Evolutionary conservation across 164 flowering plant species (phyloP), one percentile per base, ranked within the genome.

Genomic region (Echeveria elegans): DNA sequence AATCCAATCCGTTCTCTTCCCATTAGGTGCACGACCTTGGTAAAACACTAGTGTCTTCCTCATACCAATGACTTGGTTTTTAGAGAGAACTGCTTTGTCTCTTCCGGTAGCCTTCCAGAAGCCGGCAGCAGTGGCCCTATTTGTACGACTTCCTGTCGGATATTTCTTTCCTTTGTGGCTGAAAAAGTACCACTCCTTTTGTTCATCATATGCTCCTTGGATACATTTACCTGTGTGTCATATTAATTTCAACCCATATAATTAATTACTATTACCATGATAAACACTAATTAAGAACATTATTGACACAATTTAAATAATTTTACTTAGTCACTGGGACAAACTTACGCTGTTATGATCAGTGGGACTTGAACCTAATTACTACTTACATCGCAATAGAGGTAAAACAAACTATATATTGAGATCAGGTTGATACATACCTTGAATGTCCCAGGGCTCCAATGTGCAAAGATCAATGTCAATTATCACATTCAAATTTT

Each of bases 71-170:
- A 77, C 69, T 3, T 71, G 69, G 66, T 73, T 73, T 62, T 72
- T 76, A 6, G 86, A 85, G 70, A 71, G 81, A 9, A 85, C 85
- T 19, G 75, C 68, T 0, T 77, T 64, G 0, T 84, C 85, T 38
- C 82, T 79, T 21, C 88, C 88, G 0, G 88, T 85, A 29, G 86
- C 88, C 41, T 85, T 85, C 88, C 88, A 85, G 72, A 81, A 85
- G 1, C 88, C 88, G 10, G 79, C 53, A 15, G 26, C 65, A 1
- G 88, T 85, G 36, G 75, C 80, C 11, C 88, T 50, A 70, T 70
- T 81, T 0, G 85, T 79, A 38, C 88, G 70, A 28, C 85, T 86
- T 45, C 88, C 88, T 26, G 61, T 1, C 66, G 71, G 11, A 78
- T 78, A 74, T 82, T 83, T 52, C 79, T 76, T 64, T 76, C 80